Conservation (phyloP, 495 filamentous ascomycete genomes). For the Hyaloscypha hepaticicola region DNA sequence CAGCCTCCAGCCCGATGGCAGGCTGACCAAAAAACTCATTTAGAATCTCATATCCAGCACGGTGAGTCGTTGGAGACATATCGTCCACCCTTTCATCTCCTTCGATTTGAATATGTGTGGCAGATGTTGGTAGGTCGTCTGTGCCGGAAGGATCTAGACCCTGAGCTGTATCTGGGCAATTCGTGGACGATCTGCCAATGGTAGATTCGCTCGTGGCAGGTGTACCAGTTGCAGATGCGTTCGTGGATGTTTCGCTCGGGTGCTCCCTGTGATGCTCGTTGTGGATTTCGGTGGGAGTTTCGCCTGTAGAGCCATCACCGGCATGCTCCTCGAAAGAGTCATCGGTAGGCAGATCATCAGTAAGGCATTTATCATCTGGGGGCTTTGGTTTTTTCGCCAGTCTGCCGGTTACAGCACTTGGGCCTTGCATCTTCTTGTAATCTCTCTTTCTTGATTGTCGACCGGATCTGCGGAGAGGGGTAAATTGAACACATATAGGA, state of each 20-base stretch:
- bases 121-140: constrained; percentile 1
- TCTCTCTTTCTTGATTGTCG: no score
- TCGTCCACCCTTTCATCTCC: neutral
- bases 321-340: no score
- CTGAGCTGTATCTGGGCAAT: neutral
- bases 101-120: constrained; percentile 1
- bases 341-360: no score
- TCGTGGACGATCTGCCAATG: no score
- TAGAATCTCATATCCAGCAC: neutral
- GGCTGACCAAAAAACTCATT: neutral
- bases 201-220: neutral
- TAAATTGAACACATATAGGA: neutral
- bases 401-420: no score
- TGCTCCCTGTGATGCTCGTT: no score
- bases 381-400: no score
- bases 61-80: neutral
- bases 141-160: neutral
- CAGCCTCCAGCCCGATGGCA: neutral
- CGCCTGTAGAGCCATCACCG: no score
- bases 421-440: no score
- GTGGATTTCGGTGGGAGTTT: no score
- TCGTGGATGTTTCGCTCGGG: neutral
- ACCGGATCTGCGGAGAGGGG: neutral
- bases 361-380: no score
- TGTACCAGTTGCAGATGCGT: neutral